Evolutionary conservation across 176 grass and related monocot genomes (phyloP).

Genomic region (Aegilops sharonensis): DNA sequence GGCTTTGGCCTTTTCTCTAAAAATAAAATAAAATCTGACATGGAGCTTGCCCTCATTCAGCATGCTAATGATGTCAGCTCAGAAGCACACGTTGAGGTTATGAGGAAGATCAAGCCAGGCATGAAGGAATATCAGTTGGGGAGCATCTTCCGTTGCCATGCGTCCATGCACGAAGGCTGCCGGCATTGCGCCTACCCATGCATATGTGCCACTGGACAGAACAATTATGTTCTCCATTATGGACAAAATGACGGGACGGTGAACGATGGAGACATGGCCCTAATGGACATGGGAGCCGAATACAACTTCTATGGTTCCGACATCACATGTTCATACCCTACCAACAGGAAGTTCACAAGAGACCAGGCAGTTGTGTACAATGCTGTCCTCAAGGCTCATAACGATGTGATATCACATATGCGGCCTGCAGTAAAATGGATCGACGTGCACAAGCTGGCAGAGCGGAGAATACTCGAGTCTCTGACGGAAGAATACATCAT

Average conservation of each 20-base stretch:
- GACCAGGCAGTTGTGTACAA: slow-evolving; percentile 69
- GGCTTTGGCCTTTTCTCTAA: too few species aligned
- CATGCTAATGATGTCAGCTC: slow-evolving; percentile 96
- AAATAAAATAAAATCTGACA: slow-evolving; percentile 33
- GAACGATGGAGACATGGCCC: slow-evolving; percentile 80
- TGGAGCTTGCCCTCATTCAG: slow-evolving; percentile 78
- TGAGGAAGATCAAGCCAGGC: slow-evolving; percentile 64
- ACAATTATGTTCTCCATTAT: slow-evolving; percentile 83
- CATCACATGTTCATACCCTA: slow-evolving; percentile 95
- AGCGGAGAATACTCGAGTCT: slow-evolving; percentile 67
- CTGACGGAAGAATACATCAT: slow-evolving; percentile 58
- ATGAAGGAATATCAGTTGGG: slow-evolving; percentile 63
- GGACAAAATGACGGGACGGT: slow-evolving; percentile 85
- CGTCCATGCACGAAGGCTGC: slow-evolving; percentile 36
- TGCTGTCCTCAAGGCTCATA: slow-evolving; percentile 49
- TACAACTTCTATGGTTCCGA: slow-evolving; percentile 89
- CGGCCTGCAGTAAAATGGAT: slow-evolving; percentile 64
- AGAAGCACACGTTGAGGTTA: slow-evolving; percentile 87
- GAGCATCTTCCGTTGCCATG: slow-evolving; percentile 47
- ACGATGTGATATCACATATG: slow-evolving; percentile 67
- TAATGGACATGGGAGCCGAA: slow-evolving; percentile 94
- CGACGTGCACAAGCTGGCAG: slow-evolving; percentile 80
- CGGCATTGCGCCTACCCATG: slow-evolving; percentile 61
- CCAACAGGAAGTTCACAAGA: slow-evolving; percentile 83
- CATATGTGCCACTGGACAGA: slow-evolving; percentile 46